A percentile compares a stretch with the other conserved stretches of the same genome.
phyloP scores from a whole-genome alignment of 768 basidiomycete species.

The Boletus subparvulus region DNA sequence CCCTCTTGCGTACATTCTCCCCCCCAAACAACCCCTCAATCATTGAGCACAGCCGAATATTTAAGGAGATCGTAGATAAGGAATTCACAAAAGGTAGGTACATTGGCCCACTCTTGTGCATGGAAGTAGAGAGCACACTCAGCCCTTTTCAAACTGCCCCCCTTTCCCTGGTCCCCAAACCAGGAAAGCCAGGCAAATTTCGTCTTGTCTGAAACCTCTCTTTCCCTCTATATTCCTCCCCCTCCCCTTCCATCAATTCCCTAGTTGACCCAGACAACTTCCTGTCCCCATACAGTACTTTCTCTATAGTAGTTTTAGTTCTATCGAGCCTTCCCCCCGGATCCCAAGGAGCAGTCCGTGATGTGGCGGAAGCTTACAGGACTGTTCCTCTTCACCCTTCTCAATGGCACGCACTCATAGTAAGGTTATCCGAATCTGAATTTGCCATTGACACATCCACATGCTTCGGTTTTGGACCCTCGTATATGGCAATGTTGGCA shows the following conservation, averaged over 20 bases:
- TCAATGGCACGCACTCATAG: slow-evolving; percentile 39
- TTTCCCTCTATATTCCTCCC: too few relatives aligned
- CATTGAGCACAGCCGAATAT: too few relatives aligned
- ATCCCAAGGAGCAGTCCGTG: background rate
- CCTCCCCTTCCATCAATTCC: slow-evolving; percentile 38
- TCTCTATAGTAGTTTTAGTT: background rate
- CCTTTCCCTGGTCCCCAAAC: too few relatives aligned
- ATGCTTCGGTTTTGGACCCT: slow-evolving; percentile 24
- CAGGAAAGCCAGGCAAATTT: too few relatives aligned
- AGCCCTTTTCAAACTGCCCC: too few relatives aligned
- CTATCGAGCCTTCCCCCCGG: background rate
- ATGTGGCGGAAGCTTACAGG: background rate
- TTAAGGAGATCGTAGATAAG: too few relatives aligned
- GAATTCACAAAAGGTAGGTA: too few relatives aligned
- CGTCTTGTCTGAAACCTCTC: too few relatives aligned
- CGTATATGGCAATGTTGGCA: slow-evolving; percentile 26
- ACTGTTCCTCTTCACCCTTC: slow-evolving; percentile 29
- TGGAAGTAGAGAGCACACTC: too few relatives aligned
- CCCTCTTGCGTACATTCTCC: too few relatives aligned
- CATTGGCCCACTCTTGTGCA: too few relatives aligned
- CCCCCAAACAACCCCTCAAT: too few relatives aligned
- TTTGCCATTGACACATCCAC: slow-evolving; percentile 8
- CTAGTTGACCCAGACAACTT: slow-evolving; percentile 88
- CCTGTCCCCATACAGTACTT: background rate
- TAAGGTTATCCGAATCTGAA: slow-evolving; percentile 9